Percentiles rank a stretch among this genome's conserved stretches.
Evolutionary conservation across 345 rosid species (phyloP).

Genomic region (Camelina neglecta): DNA sequence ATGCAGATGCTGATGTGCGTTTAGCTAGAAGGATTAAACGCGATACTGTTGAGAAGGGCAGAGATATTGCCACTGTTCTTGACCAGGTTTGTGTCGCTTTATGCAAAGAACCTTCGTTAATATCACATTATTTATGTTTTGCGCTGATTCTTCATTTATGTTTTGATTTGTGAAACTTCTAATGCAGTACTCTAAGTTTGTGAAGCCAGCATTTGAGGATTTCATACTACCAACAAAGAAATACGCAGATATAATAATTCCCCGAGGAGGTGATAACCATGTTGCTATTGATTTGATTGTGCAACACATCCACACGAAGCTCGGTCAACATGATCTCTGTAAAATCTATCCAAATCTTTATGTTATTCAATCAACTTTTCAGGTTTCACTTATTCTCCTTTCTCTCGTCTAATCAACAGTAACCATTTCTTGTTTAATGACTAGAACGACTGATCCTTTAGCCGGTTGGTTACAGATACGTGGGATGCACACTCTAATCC

Average conservation of each 20-base stretch:
- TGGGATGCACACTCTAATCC: slow-evolving; percentile 97
- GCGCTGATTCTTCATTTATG: neutral
- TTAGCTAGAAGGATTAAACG: slow-evolving; percentile 96
- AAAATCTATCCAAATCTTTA: slow-evolving; percentile 90
- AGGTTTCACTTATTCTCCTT: slow-evolving; percentile 52
- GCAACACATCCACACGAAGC: slow-evolving; percentile 91
- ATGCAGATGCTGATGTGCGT: slow-evolving; percentile 98
- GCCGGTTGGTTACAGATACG: slow-evolving; percentile 61
- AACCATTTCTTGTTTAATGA: neutral
- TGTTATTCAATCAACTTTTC: slow-evolving; percentile 92
- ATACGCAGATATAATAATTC: slow-evolving; percentile 91
- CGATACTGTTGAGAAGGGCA: slow-evolving; percentile 84
- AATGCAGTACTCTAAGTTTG: slow-evolving; percentile 93
- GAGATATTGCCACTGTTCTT: slow-evolving; percentile 84
- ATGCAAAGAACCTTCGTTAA: neutral
- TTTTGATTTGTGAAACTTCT: slow-evolving; percentile 24
- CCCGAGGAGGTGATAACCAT: slow-evolving; percentile 97
- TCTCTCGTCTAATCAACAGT: too few species aligned
- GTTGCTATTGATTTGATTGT: slow-evolving; percentile 96
- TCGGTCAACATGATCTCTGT: slow-evolving; percentile 95
- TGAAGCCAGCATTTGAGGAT: slow-evolving; percentile 96
- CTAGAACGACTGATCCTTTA: slow-evolving; percentile 16
- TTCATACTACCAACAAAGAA: slow-evolving; percentile 97
- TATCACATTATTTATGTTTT: neutral
- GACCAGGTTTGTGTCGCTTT: slow-evolving; percentile 66